These are phyloP conservation scores for Didymella glomerata DNA, from an alignment of 2,329 filamentous ascomycete species.

Conservation along the genomic window DNA sequence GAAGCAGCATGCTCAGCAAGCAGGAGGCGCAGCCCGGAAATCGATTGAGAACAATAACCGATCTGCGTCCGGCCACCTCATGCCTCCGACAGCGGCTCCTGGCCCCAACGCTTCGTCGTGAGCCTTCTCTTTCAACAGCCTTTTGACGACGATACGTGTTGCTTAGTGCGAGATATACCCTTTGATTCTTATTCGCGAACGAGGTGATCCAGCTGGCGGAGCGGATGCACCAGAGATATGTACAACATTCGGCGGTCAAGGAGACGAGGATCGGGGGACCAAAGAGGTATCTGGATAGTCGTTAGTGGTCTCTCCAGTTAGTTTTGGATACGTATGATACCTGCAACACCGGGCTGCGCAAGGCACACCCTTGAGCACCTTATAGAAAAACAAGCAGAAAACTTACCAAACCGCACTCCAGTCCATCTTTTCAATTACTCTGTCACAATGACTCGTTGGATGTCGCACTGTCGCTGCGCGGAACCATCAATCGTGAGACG, in stretches of 20 bases:
- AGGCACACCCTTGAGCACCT: background rate
- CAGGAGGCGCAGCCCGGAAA: slow-evolving; percentile 30
- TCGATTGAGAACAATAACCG: slow-evolving; percentile 49
- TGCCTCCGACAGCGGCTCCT: slow-evolving; percentile 39
- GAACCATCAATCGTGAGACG: background rate
- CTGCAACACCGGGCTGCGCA: slow-evolving; percentile 10
- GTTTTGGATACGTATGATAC: slow-evolving; percentile 28
- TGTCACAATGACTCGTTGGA: background rate
- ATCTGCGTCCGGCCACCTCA: slow-evolving; percentile 47
- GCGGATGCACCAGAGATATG: slow-evolving; percentile 36
- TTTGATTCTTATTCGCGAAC: slow-evolving; percentile 38
- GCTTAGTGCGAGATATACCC: slow-evolving; percentile 44
- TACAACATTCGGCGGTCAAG: slow-evolving; percentile 28
- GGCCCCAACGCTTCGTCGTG: slow-evolving; percentile 15
- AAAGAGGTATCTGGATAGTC: slow-evolving; percentile 25
- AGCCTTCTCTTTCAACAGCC: slow-evolving; percentile 22
- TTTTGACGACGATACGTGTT: slow-evolving; percentile 34
- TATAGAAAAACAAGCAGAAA: slow-evolving; percentile 9
- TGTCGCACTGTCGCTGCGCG: background rate
- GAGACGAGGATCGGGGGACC: background rate
- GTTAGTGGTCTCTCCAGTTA: slow-evolving; percentile 23
- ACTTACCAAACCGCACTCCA: slow-evolving; percentile 3
- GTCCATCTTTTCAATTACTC: background rate
- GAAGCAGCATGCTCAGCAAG: slow-evolving; percentile 44
- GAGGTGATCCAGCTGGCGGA: slow-evolving; percentile 21